Percentiles rank a stretch among this genome's conserved stretches.
phyloP scores from a whole-genome alignment of 768 basidiomycete genomes.

The Thelephora ganbajun region DNA sequence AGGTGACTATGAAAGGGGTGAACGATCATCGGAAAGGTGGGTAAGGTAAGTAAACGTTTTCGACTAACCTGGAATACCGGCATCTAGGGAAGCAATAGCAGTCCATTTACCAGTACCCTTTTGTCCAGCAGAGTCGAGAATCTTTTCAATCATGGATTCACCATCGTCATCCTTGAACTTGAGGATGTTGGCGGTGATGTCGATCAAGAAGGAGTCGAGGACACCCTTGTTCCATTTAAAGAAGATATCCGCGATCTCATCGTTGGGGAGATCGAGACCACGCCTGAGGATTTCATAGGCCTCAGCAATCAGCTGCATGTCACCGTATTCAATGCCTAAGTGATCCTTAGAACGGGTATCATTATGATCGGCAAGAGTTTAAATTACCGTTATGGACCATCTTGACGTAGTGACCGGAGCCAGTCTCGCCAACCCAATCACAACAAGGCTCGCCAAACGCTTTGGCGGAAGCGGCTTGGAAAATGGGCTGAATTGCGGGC shows the following conservation, averaged over 20 bases:
- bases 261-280: constrained; percentile 74
- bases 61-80: constrained; percentile 64
- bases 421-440: constrained; percentile 98
- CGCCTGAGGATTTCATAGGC: constrained; percentile 98
- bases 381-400: constrained; percentile 92
- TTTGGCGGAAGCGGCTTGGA: constrained; percentile 96
- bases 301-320: constrained; percentile 99
- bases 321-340: constrained; percentile 95
- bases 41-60: not conserved
- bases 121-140: constrained; percentile 92
- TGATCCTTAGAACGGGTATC: not conserved
- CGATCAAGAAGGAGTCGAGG: constrained; percentile 98
- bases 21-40: constrained; percentile 2
- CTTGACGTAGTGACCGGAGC: constrained; percentile 97
- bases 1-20: constrained; percentile 52
- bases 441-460: constrained; percentile 93
- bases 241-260: constrained; percentile 93
- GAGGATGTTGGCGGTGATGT: constrained; percentile 95
- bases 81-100: constrained; percentile 90
- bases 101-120: constrained; percentile 99
- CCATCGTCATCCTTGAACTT: constrained; percentile 96
- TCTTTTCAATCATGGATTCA: constrained; percentile 80
- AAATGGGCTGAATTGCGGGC: constrained; percentile 95
- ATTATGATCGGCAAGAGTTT: constrained; percentile 1
- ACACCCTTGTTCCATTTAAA: constrained; percentile 95